Conservation (phyloP, 208 protist species). For the Tetramitus jugosus region DNA sequence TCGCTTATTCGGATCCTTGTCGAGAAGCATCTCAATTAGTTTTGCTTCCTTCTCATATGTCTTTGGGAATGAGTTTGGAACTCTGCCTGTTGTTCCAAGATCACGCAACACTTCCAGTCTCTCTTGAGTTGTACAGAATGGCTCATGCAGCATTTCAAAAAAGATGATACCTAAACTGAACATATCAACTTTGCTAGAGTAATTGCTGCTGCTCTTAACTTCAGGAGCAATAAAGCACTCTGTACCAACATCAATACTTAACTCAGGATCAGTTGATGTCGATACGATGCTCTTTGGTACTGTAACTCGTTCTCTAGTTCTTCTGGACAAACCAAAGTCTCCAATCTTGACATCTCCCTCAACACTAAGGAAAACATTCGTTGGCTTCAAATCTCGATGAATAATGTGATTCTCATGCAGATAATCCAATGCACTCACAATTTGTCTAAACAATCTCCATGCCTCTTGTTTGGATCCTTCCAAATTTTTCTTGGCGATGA, state of each 20-base stretch:
- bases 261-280: background rate
- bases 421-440: slow-evolving; percentile 8
- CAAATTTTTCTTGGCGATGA: background rate
- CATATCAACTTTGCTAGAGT: slow-evolving; percentile 17
- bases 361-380: background rate
- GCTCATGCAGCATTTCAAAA: slow-evolving; percentile 18
- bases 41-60: background rate
- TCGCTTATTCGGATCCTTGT: background rate
- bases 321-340: slow-evolving; percentile 17
- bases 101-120: background rate
- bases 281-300: too few species aligned
- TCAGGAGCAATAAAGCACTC: slow-evolving; percentile 3
- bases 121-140: background rate
- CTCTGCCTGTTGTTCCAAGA: background rate
- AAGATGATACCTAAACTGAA: slow-evolving; percentile 25
- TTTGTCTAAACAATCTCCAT: slow-evolving; percentile 22
- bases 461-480: background rate
- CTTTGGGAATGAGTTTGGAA: background rate
- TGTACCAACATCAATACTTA: background rate
- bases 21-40: background rate
- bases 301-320: background rate
- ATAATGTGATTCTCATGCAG: slow-evolving; percentile 20
- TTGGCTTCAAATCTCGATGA: slow-evolving; percentile 23
- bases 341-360: slow-evolving; percentile 19
- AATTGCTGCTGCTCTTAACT: background rate